phyloP scores from a whole-genome alignment of 768 basidiomycete species.

The Trametes sanguinea region DNA sequence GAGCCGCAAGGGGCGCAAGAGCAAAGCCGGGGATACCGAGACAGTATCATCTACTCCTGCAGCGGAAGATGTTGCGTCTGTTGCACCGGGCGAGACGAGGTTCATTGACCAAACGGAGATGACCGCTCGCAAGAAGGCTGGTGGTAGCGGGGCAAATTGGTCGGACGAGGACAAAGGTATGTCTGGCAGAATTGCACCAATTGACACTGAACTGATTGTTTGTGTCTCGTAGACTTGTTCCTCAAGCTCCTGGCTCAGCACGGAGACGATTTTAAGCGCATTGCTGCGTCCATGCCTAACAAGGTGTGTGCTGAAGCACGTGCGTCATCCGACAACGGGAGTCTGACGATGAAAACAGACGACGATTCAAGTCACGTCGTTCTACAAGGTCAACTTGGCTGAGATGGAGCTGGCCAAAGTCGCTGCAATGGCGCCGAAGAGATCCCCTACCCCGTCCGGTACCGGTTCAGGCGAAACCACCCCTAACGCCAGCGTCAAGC shows the following conservation, averaged over 20 bases:
- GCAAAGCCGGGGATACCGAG: constrained; percentile 32
- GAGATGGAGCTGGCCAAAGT: constrained; percentile 45
- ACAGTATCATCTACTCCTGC: constrained; percentile 23
- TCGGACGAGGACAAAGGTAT: constrained; percentile 67
- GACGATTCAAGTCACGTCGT: constrained; percentile 55
- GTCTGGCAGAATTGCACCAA: constrained; percentile 23
- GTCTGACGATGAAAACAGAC: constrained; percentile 41
- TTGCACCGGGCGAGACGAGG: constrained; percentile 27
- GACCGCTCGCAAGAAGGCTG: constrained; percentile 29
- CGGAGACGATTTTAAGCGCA: constrained; percentile 68
- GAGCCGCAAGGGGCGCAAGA: constrained; percentile 33
- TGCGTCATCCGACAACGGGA: constrained; percentile 1
- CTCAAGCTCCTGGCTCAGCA: constrained; percentile 57
- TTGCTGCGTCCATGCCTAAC: constrained; percentile 66
- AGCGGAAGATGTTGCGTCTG: constrained; percentile 27
- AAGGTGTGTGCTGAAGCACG: constrained; percentile 43
- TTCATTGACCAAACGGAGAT: constrained; percentile 31
- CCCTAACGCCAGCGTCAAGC: constrained; percentile 12
- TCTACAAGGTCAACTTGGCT: constrained; percentile 46
- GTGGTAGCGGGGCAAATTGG: constrained; percentile 51
- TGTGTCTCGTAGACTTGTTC: constrained; percentile 45
- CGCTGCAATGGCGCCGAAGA: constrained; percentile 44
- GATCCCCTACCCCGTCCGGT: constrained; percentile 33
- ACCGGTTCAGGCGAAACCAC: not conserved
- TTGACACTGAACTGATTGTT: not conserved